Base-by-base conservation (phyloP, 2,329 filamentous ascomycete species). In the Curvularia lunata region DNA sequence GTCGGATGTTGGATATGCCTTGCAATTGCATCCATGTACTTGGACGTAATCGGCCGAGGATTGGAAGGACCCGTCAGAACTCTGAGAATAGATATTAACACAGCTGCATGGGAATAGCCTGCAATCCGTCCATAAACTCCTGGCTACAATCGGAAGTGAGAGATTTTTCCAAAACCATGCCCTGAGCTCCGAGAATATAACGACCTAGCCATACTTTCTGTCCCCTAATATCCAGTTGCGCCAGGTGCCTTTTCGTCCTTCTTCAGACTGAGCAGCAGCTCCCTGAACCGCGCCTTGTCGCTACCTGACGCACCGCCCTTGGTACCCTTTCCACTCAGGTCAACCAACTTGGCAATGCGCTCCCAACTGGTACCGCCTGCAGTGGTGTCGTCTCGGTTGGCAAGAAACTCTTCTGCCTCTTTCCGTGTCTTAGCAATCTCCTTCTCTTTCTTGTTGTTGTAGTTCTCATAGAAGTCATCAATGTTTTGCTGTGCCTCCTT, bases 391-490 rank as follows among this genome's bases (percentile, higher is more conserved):
- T 99, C 94, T 59, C 93, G 87, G 77, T 84, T 92, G 53, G 86
- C 88, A 46, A 98, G 81, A 79, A 98, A 99, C 74, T 97, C 88
- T 73, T 98, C 94, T 6, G 94, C 95, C 69, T 99, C 95, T 77
- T 91, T 90, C 71, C 89, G 87, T 55, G 94, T 95, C 82, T 96
- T 91, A 21, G 89, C 84, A 67, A 97, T 89, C 58, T 86, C 87
- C 85, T 98, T 98, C 77, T 99, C 95, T 78, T 95, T 94, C 82
- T 97, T 97, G 78, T 90, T 88, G 83, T 98, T 98, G 84, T 99
- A 99, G 80, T 97, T 97, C 75, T 97, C 93, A 83, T 99, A 99
- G 81, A 98, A 99, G 77, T 97, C 95, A 77, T 99, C 95, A 64
- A 99, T 96, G 77, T 96, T 95, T 76, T 93, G 86, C 74, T 92